Evolutionary conservation across 768 basidiomycete species (phyloP).

Genomic region (Auricularia sp.): DNA sequence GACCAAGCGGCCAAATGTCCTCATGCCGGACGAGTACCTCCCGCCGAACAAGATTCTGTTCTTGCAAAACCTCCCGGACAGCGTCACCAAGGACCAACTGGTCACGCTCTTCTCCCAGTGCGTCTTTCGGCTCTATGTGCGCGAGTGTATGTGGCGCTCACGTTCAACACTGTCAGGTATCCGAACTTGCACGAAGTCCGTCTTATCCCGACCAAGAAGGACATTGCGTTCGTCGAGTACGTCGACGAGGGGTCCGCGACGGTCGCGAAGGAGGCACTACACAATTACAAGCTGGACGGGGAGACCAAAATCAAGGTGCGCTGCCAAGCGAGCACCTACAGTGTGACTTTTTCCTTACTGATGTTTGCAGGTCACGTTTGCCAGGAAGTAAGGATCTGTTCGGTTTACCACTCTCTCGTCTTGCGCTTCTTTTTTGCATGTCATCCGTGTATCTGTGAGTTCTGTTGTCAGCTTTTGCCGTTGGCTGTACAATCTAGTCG

Average conservation of each 20-base stretch:
- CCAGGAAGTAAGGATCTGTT: slow-evolving; percentile 45
- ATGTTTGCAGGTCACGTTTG: slow-evolving; percentile 52
- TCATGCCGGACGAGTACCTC: slow-evolving; percentile 99
- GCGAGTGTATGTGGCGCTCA: slow-evolving; percentile 1
- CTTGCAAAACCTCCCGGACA: slow-evolving; percentile 92
- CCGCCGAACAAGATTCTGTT: slow-evolving; percentile 99
- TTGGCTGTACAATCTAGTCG: too few species aligned
- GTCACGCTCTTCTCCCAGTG: slow-evolving; percentile 86
- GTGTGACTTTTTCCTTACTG: slow-evolving; percentile 3
- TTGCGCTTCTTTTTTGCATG: not conserved
- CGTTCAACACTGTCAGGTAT: slow-evolving; percentile 43
- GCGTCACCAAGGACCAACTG: slow-evolving; percentile 85
- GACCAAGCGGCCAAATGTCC: slow-evolving; percentile 72
- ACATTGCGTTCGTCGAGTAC: slow-evolving; percentile 98
- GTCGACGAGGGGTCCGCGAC: slow-evolving; percentile 86
- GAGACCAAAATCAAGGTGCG: slow-evolving; percentile 96
- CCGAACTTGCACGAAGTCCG: slow-evolving; percentile 95
- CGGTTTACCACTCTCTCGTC: not conserved
- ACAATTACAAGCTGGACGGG: slow-evolving; percentile 95
- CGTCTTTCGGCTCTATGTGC: slow-evolving; percentile 19
- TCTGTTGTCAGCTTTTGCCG: too few species aligned
- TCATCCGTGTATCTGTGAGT: not conserved
- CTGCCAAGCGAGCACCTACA: not conserved
- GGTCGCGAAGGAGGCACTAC: slow-evolving; percentile 88
- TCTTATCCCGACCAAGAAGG: slow-evolving; percentile 93